Evolutionary conservation across 1,284 basidiomycete genomes (phyloP), one percentile per base, ranked within the genome.

Genomic region (Moesziomyces sp.): DNA sequence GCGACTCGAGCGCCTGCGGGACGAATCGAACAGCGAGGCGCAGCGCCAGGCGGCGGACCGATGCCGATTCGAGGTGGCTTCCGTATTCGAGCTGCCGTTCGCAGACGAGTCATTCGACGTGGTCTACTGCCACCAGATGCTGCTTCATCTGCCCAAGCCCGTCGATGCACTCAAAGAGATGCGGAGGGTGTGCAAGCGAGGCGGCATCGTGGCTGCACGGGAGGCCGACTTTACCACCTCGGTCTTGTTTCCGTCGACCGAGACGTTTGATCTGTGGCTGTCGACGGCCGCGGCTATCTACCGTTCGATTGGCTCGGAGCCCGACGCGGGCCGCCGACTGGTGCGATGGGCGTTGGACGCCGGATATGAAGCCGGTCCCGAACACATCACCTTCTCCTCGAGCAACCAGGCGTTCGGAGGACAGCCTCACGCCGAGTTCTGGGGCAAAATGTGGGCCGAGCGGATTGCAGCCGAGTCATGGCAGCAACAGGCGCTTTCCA

Each of bases 41-140:
- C 54, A 68, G 26, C 30, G 40, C 4, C 19, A 44, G n/a, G 19
- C 19, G 14, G 44, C n/a, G 6, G 38, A 46, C 23, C 33, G 65
- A 16, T 58, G 54, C 47, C 47, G 26, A 18, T 68, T 73, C 35
- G 46, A 61, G 18, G 40, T 51, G 7, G 70, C 64, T 5, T 73
- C 70, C 1, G 60, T 68, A 0, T 68, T 56, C 24, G 60, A 60
- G 30, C 53, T 73, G 7, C 64, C 70, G 2, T 68, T 56, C 21
- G 18, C 45, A 0, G 64, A 68, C 43, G 61, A 60, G 3, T 23
- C 49, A 3, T 73, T 73, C 21, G 70, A 73, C 35, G 55, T 73
- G 3, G 65, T 73, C 0, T 64, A 64, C 24, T 58, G 59, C 24
- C 70, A 73, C 46, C 70, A 73, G 33, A 52, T 73, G 57, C 61